Percentiles rank a stretch among this genome's conserved stretches.
Evolutionary conservation across 148 eudicot genomes (phyloP).

Genomic region (Cornus florida): DNA sequence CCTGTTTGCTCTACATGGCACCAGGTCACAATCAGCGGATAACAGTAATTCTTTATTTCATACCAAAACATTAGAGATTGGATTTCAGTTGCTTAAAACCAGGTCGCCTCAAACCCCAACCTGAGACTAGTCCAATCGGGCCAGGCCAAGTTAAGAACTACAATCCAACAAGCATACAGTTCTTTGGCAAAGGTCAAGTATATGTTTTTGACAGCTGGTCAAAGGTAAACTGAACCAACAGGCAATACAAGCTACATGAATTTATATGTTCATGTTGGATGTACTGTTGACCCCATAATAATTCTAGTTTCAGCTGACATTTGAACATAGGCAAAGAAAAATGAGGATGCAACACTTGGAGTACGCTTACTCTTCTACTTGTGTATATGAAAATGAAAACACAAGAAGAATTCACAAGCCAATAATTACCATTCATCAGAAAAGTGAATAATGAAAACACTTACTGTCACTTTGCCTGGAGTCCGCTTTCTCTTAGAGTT

Average conservation of each 20-base stretch:
- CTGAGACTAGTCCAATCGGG: not conserved
- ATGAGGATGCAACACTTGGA: not conserved
- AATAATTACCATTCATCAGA: not conserved
- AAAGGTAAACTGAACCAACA: not conserved
- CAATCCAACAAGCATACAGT: too few species aligned
- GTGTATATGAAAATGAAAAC: not conserved
- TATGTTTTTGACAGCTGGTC: not conserved
- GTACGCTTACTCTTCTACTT: not conserved
- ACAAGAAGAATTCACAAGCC: not conserved
- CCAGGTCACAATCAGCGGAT: not conserved
- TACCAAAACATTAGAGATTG: not conserved
- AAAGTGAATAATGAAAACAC: not conserved
- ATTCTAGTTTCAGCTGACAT: not conserved
- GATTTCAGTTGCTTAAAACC: not conserved
- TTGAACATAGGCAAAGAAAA: not conserved
- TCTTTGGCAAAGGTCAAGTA: not conserved
- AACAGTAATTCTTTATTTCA: not conserved
- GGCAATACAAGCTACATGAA: not conserved
- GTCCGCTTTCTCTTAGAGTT: slow-evolving; percentile 69
- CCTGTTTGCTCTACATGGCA: not conserved
- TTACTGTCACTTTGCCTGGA: slow-evolving; percentile 48
- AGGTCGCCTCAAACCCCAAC: not conserved
- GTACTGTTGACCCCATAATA: not conserved
- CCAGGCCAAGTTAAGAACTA: not conserved
- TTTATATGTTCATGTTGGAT: not conserved